phyloP scores from a whole-genome alignment of 1,139 yeast genomes.

The Saccharomyces hybrid region DNA sequence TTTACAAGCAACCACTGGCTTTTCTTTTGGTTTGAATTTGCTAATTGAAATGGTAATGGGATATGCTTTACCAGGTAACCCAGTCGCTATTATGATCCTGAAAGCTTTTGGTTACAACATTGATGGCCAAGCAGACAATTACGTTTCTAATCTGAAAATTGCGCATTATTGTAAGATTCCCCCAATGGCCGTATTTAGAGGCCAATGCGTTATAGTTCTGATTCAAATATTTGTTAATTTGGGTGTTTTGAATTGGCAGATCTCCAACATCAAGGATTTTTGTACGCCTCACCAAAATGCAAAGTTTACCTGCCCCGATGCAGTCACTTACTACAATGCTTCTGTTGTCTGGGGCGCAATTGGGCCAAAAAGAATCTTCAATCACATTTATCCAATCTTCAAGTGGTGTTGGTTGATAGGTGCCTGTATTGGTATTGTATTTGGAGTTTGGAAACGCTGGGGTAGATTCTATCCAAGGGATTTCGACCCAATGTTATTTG shows the following conservation, averaged over 20 bases:
- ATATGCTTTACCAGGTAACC: conserved; percentile 57
- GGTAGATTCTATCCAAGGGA: conserved; percentile 32
- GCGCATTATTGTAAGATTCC: conserved; percentile 57
- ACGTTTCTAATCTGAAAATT: conserved; percentile 48
- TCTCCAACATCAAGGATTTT: conserved; percentile 40
- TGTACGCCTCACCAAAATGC: conserved; percentile 40
- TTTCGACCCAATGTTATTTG: conserved; percentile 43
- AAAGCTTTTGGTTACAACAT: conserved; percentile 55
- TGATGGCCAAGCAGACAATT: conserved; percentile 55
- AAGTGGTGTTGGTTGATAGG: conserved; percentile 50
- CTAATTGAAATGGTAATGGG: conserved; percentile 56
- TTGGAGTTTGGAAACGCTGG: conserved; percentile 37
- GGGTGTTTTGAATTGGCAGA: conserved; percentile 49
- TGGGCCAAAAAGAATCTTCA: conserved; percentile 55
- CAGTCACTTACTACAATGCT: conserved; percentile 43
- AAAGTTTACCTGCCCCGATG: conserved; percentile 41
- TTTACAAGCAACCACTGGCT: conserved; percentile 48
- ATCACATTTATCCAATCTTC: conserved; percentile 42
- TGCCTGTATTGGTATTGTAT: conserved; percentile 39
- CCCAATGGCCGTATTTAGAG: conserved; percentile 54
- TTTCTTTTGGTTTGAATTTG: conserved; percentile 47
- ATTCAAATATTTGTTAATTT: conserved; percentile 42
- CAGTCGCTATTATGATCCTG: conserved; percentile 50
- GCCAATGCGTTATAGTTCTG: conserved; percentile 44
- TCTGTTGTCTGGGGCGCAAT: conserved; percentile 58